Evolutionary conservation across 176 grass and related monocot species (phyloP).

Genomic region (Thinopyrum elongatum): DNA sequence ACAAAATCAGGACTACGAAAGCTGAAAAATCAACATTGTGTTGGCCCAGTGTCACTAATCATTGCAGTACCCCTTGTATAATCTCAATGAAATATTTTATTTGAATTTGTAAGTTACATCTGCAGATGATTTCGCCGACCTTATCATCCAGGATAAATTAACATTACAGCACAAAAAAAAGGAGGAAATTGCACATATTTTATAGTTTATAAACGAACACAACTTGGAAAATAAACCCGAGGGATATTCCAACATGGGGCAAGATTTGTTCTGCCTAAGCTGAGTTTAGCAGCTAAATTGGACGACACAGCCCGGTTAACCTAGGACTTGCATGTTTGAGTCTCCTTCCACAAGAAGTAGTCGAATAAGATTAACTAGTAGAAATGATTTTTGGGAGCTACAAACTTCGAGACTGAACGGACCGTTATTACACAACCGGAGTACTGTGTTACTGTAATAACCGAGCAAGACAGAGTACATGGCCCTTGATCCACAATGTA

Average conservation of each 20-base stretch:
- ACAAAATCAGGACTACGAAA: neutral
- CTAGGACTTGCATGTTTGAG: neutral
- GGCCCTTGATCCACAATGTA: neutral
- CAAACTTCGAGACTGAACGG: neutral
- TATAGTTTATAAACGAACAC: neutral
- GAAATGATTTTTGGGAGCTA: neutral
- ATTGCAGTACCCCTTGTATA: neutral
- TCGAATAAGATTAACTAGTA: slow-evolving; percentile 20
- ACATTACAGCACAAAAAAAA: neutral
- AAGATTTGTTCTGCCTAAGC: neutral
- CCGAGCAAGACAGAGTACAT: neutral
- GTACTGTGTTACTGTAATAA: too few species aligned
- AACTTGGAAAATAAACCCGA: neutral
- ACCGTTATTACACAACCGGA: neutral
- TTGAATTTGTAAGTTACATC: neutral
- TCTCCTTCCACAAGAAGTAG: neutral
- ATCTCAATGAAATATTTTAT: neutral
- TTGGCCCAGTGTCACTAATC: neutral
- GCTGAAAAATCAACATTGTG: neutral
- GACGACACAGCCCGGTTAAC: neutral
- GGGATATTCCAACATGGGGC: neutral
- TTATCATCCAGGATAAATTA: neutral
- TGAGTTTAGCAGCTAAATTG: neutral
- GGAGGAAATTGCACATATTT: neutral
- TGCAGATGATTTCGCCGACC: neutral